These are phyloP conservation scores for Synchytrium microbalum DNA, from an alignment of 371 early-diverging fungal species.

Conservation along the genomic window DNA sequence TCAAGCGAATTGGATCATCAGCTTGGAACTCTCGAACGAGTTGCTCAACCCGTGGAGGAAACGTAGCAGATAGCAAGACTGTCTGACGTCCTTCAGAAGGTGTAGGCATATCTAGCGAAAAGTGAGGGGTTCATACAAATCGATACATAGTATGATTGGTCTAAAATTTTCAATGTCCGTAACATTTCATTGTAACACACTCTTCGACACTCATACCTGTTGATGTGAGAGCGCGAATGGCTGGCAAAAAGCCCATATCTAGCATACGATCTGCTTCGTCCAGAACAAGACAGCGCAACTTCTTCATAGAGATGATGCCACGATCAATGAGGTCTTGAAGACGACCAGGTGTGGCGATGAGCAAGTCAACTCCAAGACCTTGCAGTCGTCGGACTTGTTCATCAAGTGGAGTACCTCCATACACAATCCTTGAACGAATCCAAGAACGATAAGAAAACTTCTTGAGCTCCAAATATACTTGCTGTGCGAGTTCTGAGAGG, in stretches of 20 bases:
- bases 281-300: background rate
- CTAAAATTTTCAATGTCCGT: background rate
- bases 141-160: background rate
- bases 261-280: conserved; percentile 10
- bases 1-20: background rate
- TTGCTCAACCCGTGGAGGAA: background rate
- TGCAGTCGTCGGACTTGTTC: conserved; percentile 84
- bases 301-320: conserved; percentile 45
- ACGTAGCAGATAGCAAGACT: background rate
- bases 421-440: conserved; percentile 89
- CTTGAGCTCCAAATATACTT: conserved; percentile 85
- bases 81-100: background rate
- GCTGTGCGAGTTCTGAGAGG: conserved; percentile 92
- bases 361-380: conserved; percentile 83
- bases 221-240: background rate
- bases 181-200: background rate
- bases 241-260: conserved; percentile 2
- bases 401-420: conserved; percentile 98
- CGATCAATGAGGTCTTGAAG: conserved; percentile 95
- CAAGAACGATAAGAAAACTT: conserved; percentile 83
- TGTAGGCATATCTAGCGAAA: background rate
- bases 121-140: background rate
- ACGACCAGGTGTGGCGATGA: conserved; percentile 97
- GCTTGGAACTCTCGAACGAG: background rate
- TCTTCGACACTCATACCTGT: too few relatives aligned